Conservation (phyloP, 306 rosid genomes). For the Chamaecrista fasciculata region DNA sequence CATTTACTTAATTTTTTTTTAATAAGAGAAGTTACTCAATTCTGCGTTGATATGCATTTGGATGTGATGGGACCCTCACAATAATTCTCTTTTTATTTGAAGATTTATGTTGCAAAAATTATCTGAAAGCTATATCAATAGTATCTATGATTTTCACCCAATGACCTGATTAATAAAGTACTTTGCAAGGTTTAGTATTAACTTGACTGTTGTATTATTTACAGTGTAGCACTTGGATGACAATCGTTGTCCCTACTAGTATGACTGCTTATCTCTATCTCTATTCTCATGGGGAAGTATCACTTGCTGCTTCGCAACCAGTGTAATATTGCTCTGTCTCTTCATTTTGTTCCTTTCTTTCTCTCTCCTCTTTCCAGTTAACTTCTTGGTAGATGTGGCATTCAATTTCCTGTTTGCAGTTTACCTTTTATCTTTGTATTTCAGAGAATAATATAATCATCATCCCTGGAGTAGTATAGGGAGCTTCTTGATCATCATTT, state of each 20-base stretch:
- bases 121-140: conserved; percentile 6
- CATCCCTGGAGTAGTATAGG: background rate
- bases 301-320: conserved; percentile 96
- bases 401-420: conserved; percentile 7
- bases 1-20: background rate
- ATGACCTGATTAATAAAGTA: conserved; percentile 10
- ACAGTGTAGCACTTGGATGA: conserved; percentile 99
- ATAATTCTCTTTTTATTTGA: background rate
- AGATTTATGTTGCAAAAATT: background rate
- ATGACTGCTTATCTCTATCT: conserved; percentile 98
- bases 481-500: conserved; percentile 5
- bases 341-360: conserved; percentile 23
- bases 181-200: conserved; percentile 14
- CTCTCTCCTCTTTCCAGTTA: conserved; percentile 1
- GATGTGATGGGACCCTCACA: no score
- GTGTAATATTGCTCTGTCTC: conserved; percentile 41
- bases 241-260: conserved; percentile 89
- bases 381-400: conserved; percentile 13
- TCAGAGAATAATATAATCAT: background rate
- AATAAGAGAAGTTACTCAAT: background rate
- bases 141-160: background rate
- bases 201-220: conserved; percentile 33
- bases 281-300: conserved; percentile 96
- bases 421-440: conserved; percentile 10
- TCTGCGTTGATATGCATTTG: background rate